Conservation (phyloP, 1,284 basidiomycete genomes). For the Irpex sp. region DNA sequence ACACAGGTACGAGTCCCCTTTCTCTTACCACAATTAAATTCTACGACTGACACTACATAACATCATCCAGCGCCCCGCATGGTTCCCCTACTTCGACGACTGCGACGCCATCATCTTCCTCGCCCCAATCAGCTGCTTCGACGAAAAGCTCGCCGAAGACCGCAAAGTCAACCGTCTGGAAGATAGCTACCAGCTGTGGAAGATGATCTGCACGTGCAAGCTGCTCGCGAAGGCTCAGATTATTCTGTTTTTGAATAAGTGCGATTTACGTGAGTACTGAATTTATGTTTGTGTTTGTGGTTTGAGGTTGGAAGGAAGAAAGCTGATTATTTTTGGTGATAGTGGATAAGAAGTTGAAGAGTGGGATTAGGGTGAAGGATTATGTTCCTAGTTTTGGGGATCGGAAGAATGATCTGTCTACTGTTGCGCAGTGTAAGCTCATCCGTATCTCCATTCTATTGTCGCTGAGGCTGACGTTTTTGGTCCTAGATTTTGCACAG, state of each 20-base stretch:
- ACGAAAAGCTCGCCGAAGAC: slow-evolving; percentile 39
- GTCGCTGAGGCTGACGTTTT: neutral
- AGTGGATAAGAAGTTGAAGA: slow-evolving; percentile 57
- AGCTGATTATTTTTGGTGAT: slow-evolving; percentile 18
- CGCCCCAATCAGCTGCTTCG: slow-evolving; percentile 36
- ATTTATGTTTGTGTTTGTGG: slow-evolving; percentile 18
- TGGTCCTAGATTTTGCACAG: slow-evolving; percentile 30
- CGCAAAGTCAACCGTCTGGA: slow-evolving; percentile 38
- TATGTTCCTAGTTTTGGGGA: slow-evolving; percentile 40
- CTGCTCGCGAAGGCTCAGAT: slow-evolving; percentile 34
- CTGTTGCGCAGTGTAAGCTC: slow-evolving; percentile 31
- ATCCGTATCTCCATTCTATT: slow-evolving; percentile 6
- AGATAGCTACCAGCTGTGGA: slow-evolving; percentile 37
- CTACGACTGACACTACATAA: too few species aligned
- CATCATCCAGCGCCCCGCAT: slow-evolving; percentile 26
- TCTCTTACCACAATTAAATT: neutral
- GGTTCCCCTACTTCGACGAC: slow-evolving; percentile 38
- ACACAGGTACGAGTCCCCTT: slow-evolving; percentile 44
- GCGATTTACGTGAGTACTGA: slow-evolving; percentile 9
- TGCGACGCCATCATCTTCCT: slow-evolving; percentile 38
- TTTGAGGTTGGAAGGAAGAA: slow-evolving; percentile 30
- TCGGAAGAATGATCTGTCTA: slow-evolving; percentile 29
- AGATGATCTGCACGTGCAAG: slow-evolving; percentile 32
- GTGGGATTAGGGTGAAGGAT: slow-evolving; percentile 54
- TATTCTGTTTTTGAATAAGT: slow-evolving; percentile 33